Base-by-base conservation (phyloP, 257 asterid genomes). In the Scutellaria barbata region DNA sequence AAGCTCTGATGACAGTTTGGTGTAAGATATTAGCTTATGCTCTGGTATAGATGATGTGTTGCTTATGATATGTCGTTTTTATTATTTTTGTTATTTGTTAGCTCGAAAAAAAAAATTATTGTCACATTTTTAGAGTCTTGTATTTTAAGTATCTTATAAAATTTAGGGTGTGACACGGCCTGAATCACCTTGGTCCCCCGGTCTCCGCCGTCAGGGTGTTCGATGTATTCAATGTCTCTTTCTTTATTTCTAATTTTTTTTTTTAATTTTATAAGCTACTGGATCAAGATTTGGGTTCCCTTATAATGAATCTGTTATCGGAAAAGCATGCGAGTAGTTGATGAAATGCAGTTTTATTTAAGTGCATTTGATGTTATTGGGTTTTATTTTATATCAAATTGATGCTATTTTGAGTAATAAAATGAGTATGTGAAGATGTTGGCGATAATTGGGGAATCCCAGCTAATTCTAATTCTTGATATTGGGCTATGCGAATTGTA, bases 171-270 rank as follows among this genome's bases (percentile, higher is more conserved):
- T n/a, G n/a, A n/a, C n/a, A n/a, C 92, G 92, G 1, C 41, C 87
- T 74, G 83, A 83, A 12, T 92, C 98, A 13, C 90, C 97, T 16
- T 92, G 90, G 90, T 89, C 96, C 13, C 57, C 66, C 56, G 76
- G 70, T 56, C 98, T 95, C 79, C 85, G 39, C 70, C 78, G 62
- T 3, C 74, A 17, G 12, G 96, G 96, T 7, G 87, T 95, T 81
- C 85, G 77, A 2, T 76, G 77, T 52, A 69, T 89, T 46, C 96
- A 71, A 77, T 97, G 99, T 94, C 4, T 17, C 11, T 46, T 7
- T 48, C 16, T 59, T 0, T 9, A 50, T 39, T 17, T 1, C 16
- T 8, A n/a, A n/a, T n/a, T n/a, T n/a, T n/a, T n/a, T n/a, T n/a
- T n/a, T n/a, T n/a, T n/a, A n/a, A n/a, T n/a, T n/a, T n/a, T n/a